phyloP scores from a whole-genome alignment of 2,329 filamentous ascomycete species.

The Pyrenochaeta sp. region DNA sequence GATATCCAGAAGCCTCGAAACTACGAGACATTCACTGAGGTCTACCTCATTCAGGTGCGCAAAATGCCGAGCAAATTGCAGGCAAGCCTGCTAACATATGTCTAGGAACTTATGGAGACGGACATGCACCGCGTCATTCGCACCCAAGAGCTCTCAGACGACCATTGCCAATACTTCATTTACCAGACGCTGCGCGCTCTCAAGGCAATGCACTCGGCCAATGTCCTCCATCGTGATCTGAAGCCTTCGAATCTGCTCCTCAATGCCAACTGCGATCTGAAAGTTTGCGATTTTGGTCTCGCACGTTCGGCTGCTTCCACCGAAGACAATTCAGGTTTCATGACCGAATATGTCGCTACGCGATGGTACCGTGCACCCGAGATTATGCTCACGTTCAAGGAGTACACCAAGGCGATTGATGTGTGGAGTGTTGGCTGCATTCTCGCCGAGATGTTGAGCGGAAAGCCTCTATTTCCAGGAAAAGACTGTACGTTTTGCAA shows the following conservation, averaged over 20 bases:
- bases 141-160: slow-evolving; percentile 96
- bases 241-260: slow-evolving; percentile 97
- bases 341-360: slow-evolving; percentile 99
- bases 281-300: slow-evolving; percentile 98
- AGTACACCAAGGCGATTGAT: slow-evolving; percentile 99
- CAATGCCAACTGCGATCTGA: slow-evolving; percentile 98
- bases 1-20: slow-evolving; percentile 98
- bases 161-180: slow-evolving; percentile 99
- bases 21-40: slow-evolving; percentile 95
- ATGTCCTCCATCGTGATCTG: slow-evolving; percentile 94
- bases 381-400: slow-evolving; percentile 99
- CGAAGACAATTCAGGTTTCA: slow-evolving; percentile 99
- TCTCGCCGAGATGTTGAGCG: slow-evolving; percentile 96
- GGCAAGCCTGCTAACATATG: slow-evolving; percentile 14
- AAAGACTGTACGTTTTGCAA: slow-evolving; percentile 82
- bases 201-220: slow-evolving; percentile 99
- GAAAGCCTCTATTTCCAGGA: slow-evolving; percentile 96
- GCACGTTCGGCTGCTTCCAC: slow-evolving; percentile 95
- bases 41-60: slow-evolving; percentile 92
- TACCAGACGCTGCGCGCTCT: slow-evolving; percentile 97
- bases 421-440: slow-evolving; percentile 99
- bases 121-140: slow-evolving; percentile 99
- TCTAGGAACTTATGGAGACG: slow-evolving; percentile 97
- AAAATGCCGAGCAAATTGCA: background rate
- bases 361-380: slow-evolving; percentile 99